These are phyloP conservation scores for Phytopythium kandeliae DNA, from an alignment of 352 stramenopile species.

Conservation along the genomic window DNA sequence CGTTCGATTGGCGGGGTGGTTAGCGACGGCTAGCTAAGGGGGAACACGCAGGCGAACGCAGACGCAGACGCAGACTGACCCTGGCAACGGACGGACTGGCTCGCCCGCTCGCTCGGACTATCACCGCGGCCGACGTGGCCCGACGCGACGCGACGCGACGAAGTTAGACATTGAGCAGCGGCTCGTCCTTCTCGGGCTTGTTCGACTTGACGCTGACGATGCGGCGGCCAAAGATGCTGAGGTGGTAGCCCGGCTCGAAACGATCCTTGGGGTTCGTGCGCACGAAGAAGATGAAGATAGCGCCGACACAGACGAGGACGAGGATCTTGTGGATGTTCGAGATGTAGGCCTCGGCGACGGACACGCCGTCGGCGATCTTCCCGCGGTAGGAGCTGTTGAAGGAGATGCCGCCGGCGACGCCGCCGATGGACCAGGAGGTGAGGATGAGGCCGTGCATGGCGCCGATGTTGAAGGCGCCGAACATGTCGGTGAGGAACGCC, in stretches of 20 bases:
- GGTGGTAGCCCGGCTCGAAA: constrained; percentile 67
- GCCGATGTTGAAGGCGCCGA: constrained; percentile 78
- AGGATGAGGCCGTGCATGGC: constrained; percentile 78
- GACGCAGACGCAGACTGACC: no score
- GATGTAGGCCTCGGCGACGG: constrained; percentile 50
- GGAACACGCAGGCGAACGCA: no score
- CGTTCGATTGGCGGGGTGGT: no score
- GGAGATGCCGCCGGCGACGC: constrained; percentile 57
- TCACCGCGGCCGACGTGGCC: neutral
- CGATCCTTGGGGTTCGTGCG: constrained; percentile 64
- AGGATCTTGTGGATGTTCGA: constrained; percentile 75
- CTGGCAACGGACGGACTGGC: no score
- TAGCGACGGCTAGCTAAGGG: no score
- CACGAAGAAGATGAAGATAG: constrained; percentile 59
- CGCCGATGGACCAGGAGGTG: constrained; percentile 68
- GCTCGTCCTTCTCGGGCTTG: constrained; percentile 17
- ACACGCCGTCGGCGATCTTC: constrained; percentile 26
- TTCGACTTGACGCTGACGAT: constrained; percentile 61
- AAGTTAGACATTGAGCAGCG: constrained; percentile 7
- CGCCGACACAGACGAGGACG: constrained; percentile 49
- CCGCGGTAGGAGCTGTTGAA: constrained; percentile 60
- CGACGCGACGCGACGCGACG: no score
- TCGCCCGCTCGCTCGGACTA: no score
- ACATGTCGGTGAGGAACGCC: constrained; percentile 78
- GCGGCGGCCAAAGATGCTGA: constrained; percentile 50